Conservation (phyloP, 306 rosid species). For the Morella rubra region DNA sequence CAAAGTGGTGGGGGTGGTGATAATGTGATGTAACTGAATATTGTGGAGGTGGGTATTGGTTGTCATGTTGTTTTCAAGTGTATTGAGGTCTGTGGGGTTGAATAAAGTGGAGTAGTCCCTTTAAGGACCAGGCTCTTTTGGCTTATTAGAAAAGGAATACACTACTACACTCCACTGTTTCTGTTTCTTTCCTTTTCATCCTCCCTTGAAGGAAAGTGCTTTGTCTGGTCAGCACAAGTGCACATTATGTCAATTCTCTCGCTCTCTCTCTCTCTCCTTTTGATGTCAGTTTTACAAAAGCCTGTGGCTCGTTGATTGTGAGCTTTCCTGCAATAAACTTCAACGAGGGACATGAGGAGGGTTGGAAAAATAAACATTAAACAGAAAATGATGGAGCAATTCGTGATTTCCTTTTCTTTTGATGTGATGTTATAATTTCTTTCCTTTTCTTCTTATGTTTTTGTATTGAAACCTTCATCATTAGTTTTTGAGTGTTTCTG, state of each 20-base stretch:
- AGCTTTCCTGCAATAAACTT: conserved; percentile 31
- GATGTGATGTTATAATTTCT: conserved; percentile 28
- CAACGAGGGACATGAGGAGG: conserved; percentile 33
- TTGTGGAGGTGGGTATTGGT: conserved; percentile 29
- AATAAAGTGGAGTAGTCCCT: conserved; percentile 45
- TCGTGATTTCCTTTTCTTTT: conserved; percentile 50
- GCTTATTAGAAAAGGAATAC: conserved; percentile 40
- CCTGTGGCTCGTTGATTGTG: conserved; percentile 45
- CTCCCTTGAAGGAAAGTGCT: conserved; percentile 37
- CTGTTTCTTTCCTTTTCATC: conserved; percentile 38
- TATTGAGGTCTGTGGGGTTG: conserved; percentile 33
- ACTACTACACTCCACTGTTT: conserved; percentile 17
- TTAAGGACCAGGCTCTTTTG: conserved; percentile 47
- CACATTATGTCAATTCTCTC: neutral
- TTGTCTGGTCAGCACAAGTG: conserved; percentile 49
- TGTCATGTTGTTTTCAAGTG: conserved; percentile 45
- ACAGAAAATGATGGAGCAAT: conserved; percentile 25
- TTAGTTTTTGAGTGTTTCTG: conserved; percentile 22
- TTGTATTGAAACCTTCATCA: conserved; percentile 45
- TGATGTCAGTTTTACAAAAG: conserved; percentile 28
- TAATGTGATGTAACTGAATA: conserved; percentile 43
- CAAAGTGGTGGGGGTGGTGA: conserved; percentile 34
- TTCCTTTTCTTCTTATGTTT: conserved; percentile 14
- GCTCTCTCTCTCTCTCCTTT: conserved; percentile 31
- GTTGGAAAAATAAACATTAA: conserved; percentile 19